Conservation (phyloP, 1,139 yeast species). For the Hanseniaspora sp. region DNA sequence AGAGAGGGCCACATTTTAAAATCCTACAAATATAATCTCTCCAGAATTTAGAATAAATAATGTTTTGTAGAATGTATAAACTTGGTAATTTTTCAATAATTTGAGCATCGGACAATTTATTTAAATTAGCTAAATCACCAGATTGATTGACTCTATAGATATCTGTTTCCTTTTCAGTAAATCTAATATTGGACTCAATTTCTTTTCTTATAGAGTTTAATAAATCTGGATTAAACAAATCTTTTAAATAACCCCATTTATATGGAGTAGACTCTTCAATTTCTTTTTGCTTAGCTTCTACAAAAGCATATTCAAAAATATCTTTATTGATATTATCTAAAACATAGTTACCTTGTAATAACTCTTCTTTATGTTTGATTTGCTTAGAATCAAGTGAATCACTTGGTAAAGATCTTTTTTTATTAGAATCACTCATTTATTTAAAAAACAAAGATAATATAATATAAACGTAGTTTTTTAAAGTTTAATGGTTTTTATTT, state of each 20-base stretch:
- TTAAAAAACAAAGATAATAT: not conserved
- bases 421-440: not conserved
- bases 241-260: conserved; percentile 74
- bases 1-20: conserved; percentile 79
- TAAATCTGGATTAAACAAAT: conserved; percentile 63
- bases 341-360: conserved; percentile 32
- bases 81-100: conserved; percentile 67
- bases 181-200: conserved; percentile 70
- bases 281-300: conserved; percentile 33
- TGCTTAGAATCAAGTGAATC: conserved; percentile 1
- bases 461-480: too few relatives aligned
- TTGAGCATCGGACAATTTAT: conserved; percentile 60
- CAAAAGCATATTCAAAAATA: conserved; percentile 42
- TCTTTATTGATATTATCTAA: conserved; percentile 42
- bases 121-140: conserved; percentile 87
- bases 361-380: conserved; percentile 21
- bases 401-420: conserved; percentile 13
- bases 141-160: conserved; percentile 90
- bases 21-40: conserved; percentile 70
- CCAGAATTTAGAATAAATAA: conserved; percentile 75
- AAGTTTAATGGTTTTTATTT: too few relatives aligned
- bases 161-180: conserved; percentile 92
- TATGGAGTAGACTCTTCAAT: conserved; percentile 59
- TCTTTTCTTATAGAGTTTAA: conserved; percentile 73
- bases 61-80: conserved; percentile 66